phyloP scores from a whole-genome alignment of 78 protist species.

The Emiliania huxleyi region DNA sequence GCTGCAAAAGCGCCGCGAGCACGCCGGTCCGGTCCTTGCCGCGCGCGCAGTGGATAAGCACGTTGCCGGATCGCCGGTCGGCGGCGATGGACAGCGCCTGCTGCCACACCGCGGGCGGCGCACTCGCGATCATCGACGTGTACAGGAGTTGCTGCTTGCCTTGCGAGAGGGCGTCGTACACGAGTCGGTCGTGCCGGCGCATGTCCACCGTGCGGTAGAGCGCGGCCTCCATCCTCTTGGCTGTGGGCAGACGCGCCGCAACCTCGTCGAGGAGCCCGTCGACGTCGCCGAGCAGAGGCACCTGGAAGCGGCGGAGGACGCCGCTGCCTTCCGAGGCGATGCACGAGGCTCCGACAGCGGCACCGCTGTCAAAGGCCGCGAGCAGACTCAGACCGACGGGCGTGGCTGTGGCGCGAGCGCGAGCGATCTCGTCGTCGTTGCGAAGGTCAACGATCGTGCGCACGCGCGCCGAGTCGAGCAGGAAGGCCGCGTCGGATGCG shows the following conservation, averaged over 20 bases:
- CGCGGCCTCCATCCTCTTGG: background rate
- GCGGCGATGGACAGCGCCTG: background rate
- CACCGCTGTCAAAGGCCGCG: background rate
- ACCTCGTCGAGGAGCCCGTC: background rate
- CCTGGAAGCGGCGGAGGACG: background rate
- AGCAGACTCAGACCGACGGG: background rate
- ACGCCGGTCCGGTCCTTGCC: slow-evolving; percentile 64
- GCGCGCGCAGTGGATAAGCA: slow-evolving; percentile 42
- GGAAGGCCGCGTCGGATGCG: background rate
- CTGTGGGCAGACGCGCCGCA: background rate
- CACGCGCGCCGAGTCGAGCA: background rate
- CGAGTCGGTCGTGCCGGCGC: background rate
- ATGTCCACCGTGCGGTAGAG: background rate
- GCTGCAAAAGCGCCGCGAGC: slow-evolving; percentile 14
- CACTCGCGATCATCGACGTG: background rate
- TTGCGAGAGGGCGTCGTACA: background rate
- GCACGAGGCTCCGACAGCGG: background rate
- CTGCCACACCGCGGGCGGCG: background rate
- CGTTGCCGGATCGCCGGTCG: background rate
- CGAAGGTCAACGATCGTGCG: background rate
- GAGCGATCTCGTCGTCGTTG: background rate
- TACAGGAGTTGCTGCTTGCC: background rate
- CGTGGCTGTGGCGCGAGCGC: background rate
- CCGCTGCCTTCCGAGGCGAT: background rate
- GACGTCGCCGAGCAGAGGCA: background rate